A percentile compares a stretch with the other conserved stretches of the same genome.
Evolutionary conservation across 768 basidiomycete genomes (phyloP).

Genomic region (Gelatoporia subvermispora): DNA sequence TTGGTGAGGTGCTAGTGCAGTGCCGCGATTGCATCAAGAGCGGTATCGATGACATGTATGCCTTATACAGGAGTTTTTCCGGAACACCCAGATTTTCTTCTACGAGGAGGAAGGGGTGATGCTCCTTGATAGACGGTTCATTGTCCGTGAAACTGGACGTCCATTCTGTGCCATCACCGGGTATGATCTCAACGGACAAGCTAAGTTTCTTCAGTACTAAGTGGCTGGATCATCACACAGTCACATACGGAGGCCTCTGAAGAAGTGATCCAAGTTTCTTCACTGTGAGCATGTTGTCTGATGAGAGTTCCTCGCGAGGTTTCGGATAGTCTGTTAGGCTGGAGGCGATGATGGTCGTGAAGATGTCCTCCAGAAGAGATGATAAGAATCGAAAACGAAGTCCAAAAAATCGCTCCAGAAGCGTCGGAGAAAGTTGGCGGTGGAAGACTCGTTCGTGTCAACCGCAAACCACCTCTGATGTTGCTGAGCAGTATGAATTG

Average conservation of each 20-base stretch:
- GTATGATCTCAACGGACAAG: conserved; percentile 55
- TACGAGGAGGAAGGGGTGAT: conserved; percentile 47
- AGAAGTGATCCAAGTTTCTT: too few species aligned
- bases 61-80: conserved; percentile 45
- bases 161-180: conserved; percentile 52
- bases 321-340: too few species aligned
- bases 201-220: conserved; percentile 18
- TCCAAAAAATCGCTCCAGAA: too few species aligned
- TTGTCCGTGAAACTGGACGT: conserved; percentile 9
- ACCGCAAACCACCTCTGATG: too few species aligned
- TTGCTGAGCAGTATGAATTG: too few species aligned
- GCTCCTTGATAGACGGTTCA: conserved; percentile 9
- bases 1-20: not conserved
- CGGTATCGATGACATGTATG: conserved; percentile 43
- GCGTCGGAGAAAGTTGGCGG: too few species aligned
- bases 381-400: too few species aligned
- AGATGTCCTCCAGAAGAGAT: too few species aligned
- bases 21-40: conserved; percentile 18
- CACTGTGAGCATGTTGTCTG: too few species aligned
- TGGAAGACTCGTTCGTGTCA: too few species aligned
- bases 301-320: too few species aligned
- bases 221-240: not conserved
- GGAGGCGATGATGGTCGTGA: too few species aligned
- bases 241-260: conserved; percentile 11
- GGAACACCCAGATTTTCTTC: conserved; percentile 65